Evolutionary conservation across 805 yeast species (phyloP).

Genomic region (Yamadazyma scolyti): DNA sequence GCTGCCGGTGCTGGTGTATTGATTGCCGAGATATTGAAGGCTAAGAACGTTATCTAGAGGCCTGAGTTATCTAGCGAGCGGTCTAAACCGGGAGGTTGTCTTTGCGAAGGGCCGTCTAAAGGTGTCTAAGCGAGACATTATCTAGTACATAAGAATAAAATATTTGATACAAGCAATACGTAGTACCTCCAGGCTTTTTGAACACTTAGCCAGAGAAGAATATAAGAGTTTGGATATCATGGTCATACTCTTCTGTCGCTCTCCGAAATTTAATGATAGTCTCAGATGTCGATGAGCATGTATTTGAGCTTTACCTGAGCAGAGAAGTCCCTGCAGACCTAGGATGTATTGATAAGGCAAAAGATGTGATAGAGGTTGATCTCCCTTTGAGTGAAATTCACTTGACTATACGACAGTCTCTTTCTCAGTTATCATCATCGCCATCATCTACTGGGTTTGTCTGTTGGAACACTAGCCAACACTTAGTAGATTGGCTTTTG

Average conservation of each 20-base stretch:
- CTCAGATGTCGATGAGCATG: constrained; percentile 19
- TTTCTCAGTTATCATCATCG: constrained; percentile 28
- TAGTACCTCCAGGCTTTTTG: too few species aligned
- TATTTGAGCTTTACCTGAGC: constrained; percentile 28
- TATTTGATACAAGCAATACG: too few species aligned
- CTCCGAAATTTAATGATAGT: too few species aligned
- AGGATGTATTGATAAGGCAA: constrained; percentile 32
- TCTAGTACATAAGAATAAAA: too few species aligned
- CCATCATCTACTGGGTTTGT: constrained; percentile 53
- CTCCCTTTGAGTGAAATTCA: constrained; percentile 20
- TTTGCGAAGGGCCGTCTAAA: too few species aligned
- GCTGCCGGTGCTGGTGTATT: constrained; percentile 98
- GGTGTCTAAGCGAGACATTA: too few species aligned
- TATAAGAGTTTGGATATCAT: too few species aligned
- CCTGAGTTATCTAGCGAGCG: too few species aligned
- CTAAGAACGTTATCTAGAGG: constrained; percentile 64
- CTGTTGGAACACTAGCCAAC: constrained; percentile 53
- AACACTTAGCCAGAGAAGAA: too few species aligned
- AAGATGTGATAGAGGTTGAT: constrained; percentile 17
- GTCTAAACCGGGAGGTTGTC: too few species aligned
- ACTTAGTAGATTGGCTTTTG: constrained; percentile 53
- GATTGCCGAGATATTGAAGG: constrained; percentile 85
- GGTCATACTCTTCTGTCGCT: too few species aligned
- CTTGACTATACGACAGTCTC: constrained; percentile 29
- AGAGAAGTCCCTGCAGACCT: constrained; percentile 23